Evolutionary conservation across 1,284 basidiomycete genomes (phyloP).

Genomic region (Rhodotorula sp.): DNA sequence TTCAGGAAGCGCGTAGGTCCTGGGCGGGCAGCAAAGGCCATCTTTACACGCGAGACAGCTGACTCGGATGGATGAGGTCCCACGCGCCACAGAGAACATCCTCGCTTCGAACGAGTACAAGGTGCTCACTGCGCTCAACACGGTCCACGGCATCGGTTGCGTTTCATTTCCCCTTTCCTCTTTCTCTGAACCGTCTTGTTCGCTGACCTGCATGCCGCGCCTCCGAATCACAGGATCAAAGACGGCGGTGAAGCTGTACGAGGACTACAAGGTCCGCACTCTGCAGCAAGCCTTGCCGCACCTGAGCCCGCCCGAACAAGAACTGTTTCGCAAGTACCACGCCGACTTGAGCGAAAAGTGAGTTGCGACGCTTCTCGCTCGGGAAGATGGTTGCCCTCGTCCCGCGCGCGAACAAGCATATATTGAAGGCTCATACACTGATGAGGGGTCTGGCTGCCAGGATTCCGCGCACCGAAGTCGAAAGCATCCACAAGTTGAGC

Average conservation of each 20-base stretch:
- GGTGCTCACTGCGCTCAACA: neutral
- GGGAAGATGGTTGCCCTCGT: neutral
- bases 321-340: slow-evolving; percentile 7
- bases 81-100: neutral
- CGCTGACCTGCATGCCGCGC: neutral
- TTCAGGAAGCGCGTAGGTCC: slow-evolving; percentile 59
- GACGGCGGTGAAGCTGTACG: slow-evolving; percentile 6
- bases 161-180: neutral
- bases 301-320: neutral
- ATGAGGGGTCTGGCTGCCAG: neutral
- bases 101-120: neutral
- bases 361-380: neutral
- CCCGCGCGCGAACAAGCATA: no score
- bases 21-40: no score
- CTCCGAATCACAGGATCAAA: neutral
- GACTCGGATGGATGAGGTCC: no score
- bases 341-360: slow-evolving; percentile 17
- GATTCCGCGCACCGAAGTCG: slow-evolving; percentile 8
- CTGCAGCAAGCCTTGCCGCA: slow-evolving; percentile 2
- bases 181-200: neutral
- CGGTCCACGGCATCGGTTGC: slow-evolving; percentile 65
- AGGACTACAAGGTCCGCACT: neutral
- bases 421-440: no score
- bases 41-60: no score
- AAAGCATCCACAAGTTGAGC: neutral